Evolutionary conservation across 768 basidiomycete species (phyloP).

Genomic region (Suillus occidentalis): DNA sequence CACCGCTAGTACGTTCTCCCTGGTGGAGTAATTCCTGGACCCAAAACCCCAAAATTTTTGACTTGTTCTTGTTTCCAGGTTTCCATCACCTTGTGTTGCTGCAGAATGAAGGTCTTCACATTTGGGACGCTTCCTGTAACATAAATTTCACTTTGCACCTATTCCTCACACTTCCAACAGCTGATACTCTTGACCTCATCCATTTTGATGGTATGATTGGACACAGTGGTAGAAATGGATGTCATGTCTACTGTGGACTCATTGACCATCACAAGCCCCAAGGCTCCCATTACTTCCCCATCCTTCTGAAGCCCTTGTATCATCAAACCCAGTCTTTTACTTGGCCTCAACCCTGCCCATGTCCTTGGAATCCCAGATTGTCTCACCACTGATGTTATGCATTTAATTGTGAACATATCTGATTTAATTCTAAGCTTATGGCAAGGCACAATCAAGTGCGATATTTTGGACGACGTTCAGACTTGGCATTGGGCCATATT

Average conservation of each 20-base stretch:
- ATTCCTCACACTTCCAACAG: constrained; percentile 17
- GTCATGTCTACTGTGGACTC: constrained; percentile 32
- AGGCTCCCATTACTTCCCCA: constrained; percentile 36
- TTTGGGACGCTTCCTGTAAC: constrained; percentile 31
- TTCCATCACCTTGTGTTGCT: constrained; percentile 34
- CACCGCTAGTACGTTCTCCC: constrained; percentile 36
- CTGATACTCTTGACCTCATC: constrained; percentile 30
- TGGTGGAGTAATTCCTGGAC: constrained; percentile 33
- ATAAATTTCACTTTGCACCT: constrained; percentile 19
- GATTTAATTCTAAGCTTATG: constrained; percentile 27
- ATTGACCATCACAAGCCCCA: constrained; percentile 29
- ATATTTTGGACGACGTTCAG: constrained; percentile 16
- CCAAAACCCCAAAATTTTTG: constrained; percentile 33
- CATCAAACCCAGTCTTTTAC: constrained; percentile 38
- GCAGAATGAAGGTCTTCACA: constrained; percentile 28
- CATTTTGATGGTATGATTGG: constrained; percentile 36
- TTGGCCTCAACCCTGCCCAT: constrained; percentile 23
- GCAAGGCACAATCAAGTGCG: constrained; percentile 20
- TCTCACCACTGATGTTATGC: constrained; percentile 45
- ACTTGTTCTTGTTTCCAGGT: constrained; percentile 36
- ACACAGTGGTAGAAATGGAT: constrained; percentile 35
- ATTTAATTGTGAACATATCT: constrained; percentile 29
- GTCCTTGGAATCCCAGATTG: constrained; percentile 33
- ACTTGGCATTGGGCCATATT: constrained; percentile 37
- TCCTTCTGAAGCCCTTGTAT: constrained; percentile 24